Evolutionary conservation across 139 green algal species (phyloP), one percentile per base, ranked within the genome.

Genomic region (Picochlorum sp.): DNA sequence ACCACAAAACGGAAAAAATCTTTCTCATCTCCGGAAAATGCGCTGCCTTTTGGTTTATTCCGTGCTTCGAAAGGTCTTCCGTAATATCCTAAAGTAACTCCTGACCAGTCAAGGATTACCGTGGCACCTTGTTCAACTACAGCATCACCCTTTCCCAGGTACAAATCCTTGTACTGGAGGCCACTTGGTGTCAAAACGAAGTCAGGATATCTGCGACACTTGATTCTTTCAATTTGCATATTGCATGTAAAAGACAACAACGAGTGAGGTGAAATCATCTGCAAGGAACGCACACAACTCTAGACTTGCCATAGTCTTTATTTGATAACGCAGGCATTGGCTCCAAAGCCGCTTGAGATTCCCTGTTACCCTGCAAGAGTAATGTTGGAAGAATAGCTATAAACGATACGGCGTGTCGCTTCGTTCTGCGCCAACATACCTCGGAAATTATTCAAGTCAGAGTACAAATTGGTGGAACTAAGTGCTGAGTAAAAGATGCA

Each of bases 31-130:
- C 55, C 81, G 4, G 40, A 63, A 64, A 90, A 91, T 25, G 65
- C 69, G 49, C 78, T 67, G 31, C 82, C 82, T 68, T 88, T 89
- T 53, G 80, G 55, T 80, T 94, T 94, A 74, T 94, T 94, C 2
- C 85, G 72, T 2, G 85, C 85, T 62, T 94, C 85, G 70, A 94
- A 93, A 0, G 85, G 83, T 0, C 84, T 61, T 1, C 81, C 74
- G 22, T 69, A 89, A 60, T 94, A 93, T 5, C 84, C 87, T 9
- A 96, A 88, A 4, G 90, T 97, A 72, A 91, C 94, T 3, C 90
- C 91, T 35, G 83, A 81, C 91, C 91, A 97, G 67, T 97, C 90
- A 0, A 97, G 59, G 10, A 89, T 70, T 10, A 78, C 75, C 0
- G 55, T 72, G 31, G 91, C 64, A 3, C 89, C 89, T 26, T 31